Base-by-base conservation (phyloP, 192 early-diverging fungal species). In the Chytriomyces sp. region DNA sequence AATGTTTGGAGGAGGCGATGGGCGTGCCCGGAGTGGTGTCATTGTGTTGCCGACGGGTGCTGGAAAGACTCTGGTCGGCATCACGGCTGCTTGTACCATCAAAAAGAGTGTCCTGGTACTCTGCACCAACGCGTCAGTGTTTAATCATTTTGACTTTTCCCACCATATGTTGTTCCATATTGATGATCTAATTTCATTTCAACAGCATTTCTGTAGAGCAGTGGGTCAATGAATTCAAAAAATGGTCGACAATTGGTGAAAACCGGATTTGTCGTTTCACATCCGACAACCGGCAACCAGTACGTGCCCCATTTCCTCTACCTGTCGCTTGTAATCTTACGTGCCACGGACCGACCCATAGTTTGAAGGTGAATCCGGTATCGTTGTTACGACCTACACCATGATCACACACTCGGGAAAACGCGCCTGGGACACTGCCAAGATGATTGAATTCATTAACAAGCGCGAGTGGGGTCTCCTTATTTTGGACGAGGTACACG, bases 41-140 rank as follows among this genome's bases (percentile, higher is more conserved):
- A 99, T 99, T 79, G 97, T 99, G 3, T 82, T 99, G 64, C 96
- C 96, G 0, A 96, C 95, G 66, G 98, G 98, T 66, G 96, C 96
- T 7, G 98, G 98, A 37, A 99, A 99, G 79, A 99, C 98, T 0
- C 81, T 99, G 30, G 98, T 99, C 0, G 98, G 98, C 10, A 96
- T 99, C 67, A 99, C 96, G 17, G 98, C 98, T 0, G 96, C 98
- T 0, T 98, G 95, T 77, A 99, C 98, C 0, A 91, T 99, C 74
- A 95, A 95, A 75, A 99, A 99, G 80, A 96, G 92, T 75, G 91
- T 90, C 8, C 84, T 99, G 57, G 95, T 97, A n/a, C 85, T 99
- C 28, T 99, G 98, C 72, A 99, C 95, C 6, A 82, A 78, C 71
- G 80, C 80, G 61, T 65, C 6, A 65, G 63, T 65, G 10, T 22